Conservation (phyloP, 179 eudicot species). For the Sideroxylon spinosum region DNA sequence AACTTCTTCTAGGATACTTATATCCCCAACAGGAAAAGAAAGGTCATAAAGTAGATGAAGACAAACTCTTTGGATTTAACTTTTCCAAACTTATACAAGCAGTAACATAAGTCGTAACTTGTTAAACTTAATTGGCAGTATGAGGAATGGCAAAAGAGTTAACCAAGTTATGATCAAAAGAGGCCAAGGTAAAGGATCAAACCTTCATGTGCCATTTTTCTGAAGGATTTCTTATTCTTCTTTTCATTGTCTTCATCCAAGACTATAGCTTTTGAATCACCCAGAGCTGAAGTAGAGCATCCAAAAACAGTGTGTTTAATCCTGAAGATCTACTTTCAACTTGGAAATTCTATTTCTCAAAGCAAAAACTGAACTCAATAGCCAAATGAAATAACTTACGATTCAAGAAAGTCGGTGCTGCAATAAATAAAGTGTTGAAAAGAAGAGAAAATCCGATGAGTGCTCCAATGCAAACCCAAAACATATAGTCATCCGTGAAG, state of each 20-base stretch:
- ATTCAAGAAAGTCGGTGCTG: constrained; percentile 46
- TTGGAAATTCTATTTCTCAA: neutral
- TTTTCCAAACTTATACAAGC: neutral
- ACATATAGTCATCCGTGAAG: constrained; percentile 44
- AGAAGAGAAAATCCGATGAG: constrained; percentile 64
- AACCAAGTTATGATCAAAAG: neutral
- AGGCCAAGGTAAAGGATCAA: constrained; percentile 11
- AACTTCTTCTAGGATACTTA: neutral
- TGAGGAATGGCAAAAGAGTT: neutral
- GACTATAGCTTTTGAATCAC: constrained; percentile 41
- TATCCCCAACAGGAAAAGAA: constrained; percentile 4
- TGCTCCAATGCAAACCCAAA: constrained; percentile 59
- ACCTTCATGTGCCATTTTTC: constrained; percentile 23
- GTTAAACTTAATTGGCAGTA: neutral
- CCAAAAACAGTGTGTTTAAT: constrained; percentile 2
- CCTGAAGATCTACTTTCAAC: neutral
- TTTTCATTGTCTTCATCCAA: constrained; percentile 32
- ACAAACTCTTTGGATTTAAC: neutral
- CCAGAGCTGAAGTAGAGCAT: constrained; percentile 39
- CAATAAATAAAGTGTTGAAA: constrained; percentile 57
- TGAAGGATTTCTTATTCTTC: constrained; percentile 14
- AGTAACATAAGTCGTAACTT: neutral
- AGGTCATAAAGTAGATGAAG: neutral
- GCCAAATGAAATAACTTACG: constrained; percentile 39
- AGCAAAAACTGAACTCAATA: neutral